Conservation (phyloP, 441 rosid species). For the Pelargonium myrrhifolium region DNA sequence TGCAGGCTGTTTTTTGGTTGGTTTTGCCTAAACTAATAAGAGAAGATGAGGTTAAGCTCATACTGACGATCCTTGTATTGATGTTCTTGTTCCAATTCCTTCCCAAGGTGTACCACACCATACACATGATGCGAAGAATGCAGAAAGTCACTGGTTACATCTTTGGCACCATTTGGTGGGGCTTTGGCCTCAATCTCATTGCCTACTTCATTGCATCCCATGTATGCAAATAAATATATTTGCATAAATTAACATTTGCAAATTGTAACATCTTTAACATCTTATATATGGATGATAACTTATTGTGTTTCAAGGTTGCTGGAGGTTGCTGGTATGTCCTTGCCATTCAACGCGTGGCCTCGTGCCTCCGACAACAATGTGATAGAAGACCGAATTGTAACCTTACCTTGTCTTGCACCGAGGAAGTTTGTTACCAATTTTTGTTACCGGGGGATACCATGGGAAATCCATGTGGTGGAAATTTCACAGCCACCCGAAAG, state of each 20-base stretch:
- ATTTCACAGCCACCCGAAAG: constrained; percentile 23
- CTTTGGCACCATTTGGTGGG: constrained; percentile 79
- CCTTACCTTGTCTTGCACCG: constrained; percentile 48
- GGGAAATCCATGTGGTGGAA: constrained; percentile 37
- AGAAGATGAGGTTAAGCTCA: constrained; percentile 48
- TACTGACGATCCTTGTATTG: constrained; percentile 48
- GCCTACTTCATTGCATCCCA: constrained; percentile 73
- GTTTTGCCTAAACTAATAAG: constrained; percentile 50
- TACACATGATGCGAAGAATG: constrained; percentile 53
- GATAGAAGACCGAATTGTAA: constrained; percentile 27
- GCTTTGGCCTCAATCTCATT: constrained; percentile 55
- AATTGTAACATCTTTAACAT: no score
- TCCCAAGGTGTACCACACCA: constrained; percentile 59
- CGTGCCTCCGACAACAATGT: constrained; percentile 49
- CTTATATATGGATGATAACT: no score
- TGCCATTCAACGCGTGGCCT: constrained; percentile 46
- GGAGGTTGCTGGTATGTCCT: constrained; percentile 82
- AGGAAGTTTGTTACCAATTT: constrained; percentile 50
- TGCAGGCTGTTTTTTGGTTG: constrained; percentile 58
- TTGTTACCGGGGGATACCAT: constrained; percentile 18
- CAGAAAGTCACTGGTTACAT: constrained; percentile 63
- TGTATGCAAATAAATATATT: no score
- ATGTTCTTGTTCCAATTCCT: constrained; percentile 71
- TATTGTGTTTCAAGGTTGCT: no score
- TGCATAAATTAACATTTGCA: no score